Evolutionary conservation across 2,329 filamentous ascomycete genomes (phyloP), one percentile per base, ranked within the genome.

Genomic region (Trichoderma sp.): DNA sequence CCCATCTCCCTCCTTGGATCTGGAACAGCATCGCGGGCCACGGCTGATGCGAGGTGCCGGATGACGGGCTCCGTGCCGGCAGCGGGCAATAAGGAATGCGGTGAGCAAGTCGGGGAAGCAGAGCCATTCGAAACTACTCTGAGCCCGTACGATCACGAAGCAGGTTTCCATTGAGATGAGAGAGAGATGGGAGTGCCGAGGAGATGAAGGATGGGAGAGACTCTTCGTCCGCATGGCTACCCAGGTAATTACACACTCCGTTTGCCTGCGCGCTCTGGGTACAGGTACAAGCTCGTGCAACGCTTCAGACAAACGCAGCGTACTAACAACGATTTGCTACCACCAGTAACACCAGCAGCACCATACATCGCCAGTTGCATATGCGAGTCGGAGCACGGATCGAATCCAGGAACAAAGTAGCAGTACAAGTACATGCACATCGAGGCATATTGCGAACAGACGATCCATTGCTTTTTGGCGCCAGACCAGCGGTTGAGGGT

Each of bases 391-490:
- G 3, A 39, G 34, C 34, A 39, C 12, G 14, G 10, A 12, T 39
- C 34, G 34, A 14, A 39, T 5, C 34, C 34, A 39, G 12, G 34
- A 14, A 14, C 41, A 12, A 26, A 7, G 45, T 60, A 52, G 47
- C 34, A 17, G 26, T 52, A 60, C 58, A 26, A 50, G 21, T 26
- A 4, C 28, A 30, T 26, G 28, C 12, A 14, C 21, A n/a, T 19
- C 19, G 47, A 26, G 44, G 24, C 26, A 62, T 43, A 45, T 45
- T 44, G 58, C 24, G 39, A 45, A 50, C 28, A 41, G 30, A 21
- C 48, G 47, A 57, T 48, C 47, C 24, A 47, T 59, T 59, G 43
- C 44, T 52, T 63, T 63, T 63, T 63, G 60, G 60, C 60, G 60
- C 50, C 60, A 63, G 28, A 9, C 57, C 41, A 50, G 60, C 43